Evolutionary conservation across 805 yeast species (phyloP), one percentile per base, ranked within the genome.

Genomic region (Suhomyces emberorum): DNA sequence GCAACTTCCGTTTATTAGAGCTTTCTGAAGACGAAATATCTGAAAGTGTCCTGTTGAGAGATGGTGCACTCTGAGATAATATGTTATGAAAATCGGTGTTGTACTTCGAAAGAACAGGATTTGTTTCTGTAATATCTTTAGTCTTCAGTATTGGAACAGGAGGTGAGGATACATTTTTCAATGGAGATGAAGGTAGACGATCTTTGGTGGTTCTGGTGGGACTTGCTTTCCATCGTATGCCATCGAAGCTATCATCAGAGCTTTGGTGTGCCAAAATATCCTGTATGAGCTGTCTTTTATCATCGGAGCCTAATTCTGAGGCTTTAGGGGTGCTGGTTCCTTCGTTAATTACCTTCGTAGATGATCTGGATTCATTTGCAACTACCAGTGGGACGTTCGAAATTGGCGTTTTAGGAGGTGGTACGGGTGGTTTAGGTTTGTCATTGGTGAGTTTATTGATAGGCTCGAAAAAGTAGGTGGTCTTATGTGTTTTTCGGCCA

Each of bases 221-320:
- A 30, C 48, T 46, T 4, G 49, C 51, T 7, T 37, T 31, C 61
- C 61, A 56, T 31, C 65, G 51, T 21, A 68, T 55, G 1, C 72
- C 72, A 28, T 68, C 73, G 41, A 63, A 66, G 38, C 69, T 64
- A 34, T 68, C 72, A 37, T 68, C 73, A 0, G 72, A 65, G 38
- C 67, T 34, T 18, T 34, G 37, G 15, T 28, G 34, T 11, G 15
- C 34, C 10, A 32, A 21, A 11, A 23, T 23, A 11, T 23, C 26
- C 8, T 23, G 26, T 5, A 23, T 23, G 12, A 23, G 8, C 12
- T 7, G 26, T 7, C 26, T 11, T 23, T 23, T 23, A n/a, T 23
- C 26, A 14, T 23, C 26, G 6, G 26, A 23, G 22, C 22, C 9
- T 20, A 20, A 9, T 7, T 20, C 22, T 20, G 9, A 7, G 22